phyloP scores from a whole-genome alignment of 257 asterid genomes.

The Mentha longifolia region DNA sequence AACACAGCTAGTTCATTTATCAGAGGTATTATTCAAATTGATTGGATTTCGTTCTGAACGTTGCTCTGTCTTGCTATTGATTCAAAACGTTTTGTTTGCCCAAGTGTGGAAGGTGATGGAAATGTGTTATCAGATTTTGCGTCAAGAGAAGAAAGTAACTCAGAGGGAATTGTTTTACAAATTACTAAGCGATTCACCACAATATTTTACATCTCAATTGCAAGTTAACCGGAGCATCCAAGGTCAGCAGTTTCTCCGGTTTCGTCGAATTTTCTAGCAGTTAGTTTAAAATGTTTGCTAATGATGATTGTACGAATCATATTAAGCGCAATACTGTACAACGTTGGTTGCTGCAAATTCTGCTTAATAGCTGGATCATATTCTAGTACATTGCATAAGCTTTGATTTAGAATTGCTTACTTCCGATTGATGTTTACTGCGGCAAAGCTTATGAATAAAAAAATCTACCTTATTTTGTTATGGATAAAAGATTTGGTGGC shows the following conservation, averaged over 20 bases:
- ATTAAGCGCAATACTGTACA: neutral
- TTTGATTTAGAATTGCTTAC: neutral
- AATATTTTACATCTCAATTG: slow-evolving; percentile 67
- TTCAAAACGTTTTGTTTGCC: slow-evolving; percentile 3
- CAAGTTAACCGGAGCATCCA: slow-evolving; percentile 88
- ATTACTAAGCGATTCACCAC: slow-evolving; percentile 80
- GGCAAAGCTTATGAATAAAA: slow-evolving; percentile 11
- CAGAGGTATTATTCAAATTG: slow-evolving; percentile 63
- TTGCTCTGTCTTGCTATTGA: neutral
- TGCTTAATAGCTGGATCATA: neutral
- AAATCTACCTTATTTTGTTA: neutral
- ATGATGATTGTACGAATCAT: neutral
- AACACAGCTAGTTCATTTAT: slow-evolving; percentile 64
- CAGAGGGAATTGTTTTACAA: slow-evolving; percentile 92
- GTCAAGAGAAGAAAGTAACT: slow-evolving; percentile 79
- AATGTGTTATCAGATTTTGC: slow-evolving; percentile 76
- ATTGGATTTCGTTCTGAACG: neutral
- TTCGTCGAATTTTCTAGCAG: neutral
- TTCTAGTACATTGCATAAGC: neutral
- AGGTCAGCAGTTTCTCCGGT: slow-evolving; percentile 44
- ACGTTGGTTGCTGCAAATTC: neutral
- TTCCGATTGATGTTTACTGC: neutral
- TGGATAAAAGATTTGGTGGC: slow-evolving; percentile 74
- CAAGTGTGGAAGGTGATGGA: slow-evolving; percentile 97
- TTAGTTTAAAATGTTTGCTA: neutral